Conservation (phyloP, 2,329 filamentous ascomycete species). For the Epicoccum sorghinum region DNA sequence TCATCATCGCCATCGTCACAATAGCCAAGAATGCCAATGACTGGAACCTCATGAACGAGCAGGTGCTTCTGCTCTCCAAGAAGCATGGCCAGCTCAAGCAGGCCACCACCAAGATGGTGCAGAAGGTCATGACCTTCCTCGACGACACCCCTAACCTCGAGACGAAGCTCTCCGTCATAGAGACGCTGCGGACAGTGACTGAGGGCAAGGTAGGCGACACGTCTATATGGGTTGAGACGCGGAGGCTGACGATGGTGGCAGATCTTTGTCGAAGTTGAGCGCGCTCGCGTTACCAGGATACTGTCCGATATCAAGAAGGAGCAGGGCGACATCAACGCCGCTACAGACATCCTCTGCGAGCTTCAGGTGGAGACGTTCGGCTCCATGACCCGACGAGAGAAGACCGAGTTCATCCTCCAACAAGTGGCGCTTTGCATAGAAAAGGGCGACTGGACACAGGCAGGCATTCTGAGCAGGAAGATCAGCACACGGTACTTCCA, state of each 20-base stretch:
- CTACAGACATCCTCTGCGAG: constrained; percentile 93
- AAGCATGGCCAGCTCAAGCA: constrained; percentile 99
- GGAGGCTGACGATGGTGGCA: constrained; percentile 42
- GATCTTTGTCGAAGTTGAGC: constrained; percentile 99
- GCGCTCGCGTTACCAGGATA: constrained; percentile 91
- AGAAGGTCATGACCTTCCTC: constrained; percentile 91
- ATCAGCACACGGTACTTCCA: constrained; percentile 93
- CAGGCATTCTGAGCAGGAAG: constrained; percentile 90
- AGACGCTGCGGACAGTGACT: constrained; percentile 92
- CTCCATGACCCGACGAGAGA: constrained; percentile 95
- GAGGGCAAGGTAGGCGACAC: constrained; percentile 81
- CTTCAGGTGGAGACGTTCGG: constrained; percentile 98
- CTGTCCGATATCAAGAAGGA: constrained; percentile 97
- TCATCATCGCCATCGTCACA: constrained; percentile 87
- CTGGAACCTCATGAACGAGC: constrained; percentile 95
- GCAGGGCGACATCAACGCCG: constrained; percentile 88
- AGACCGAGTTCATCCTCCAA: constrained; percentile 97
- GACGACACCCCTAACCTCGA: constrained; percentile 84
- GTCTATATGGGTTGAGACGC: background rate
- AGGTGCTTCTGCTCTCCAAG: constrained; percentile 94
- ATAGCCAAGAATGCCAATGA: constrained; percentile 92
- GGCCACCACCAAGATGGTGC: constrained; percentile 98
- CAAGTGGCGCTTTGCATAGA: constrained; percentile 96
- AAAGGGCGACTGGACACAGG: constrained; percentile 94
- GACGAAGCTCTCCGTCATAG: constrained; percentile 90